Evolutionary conservation across 257 asterid genomes (phyloP).

Genomic region (Datura wrightii): DNA sequence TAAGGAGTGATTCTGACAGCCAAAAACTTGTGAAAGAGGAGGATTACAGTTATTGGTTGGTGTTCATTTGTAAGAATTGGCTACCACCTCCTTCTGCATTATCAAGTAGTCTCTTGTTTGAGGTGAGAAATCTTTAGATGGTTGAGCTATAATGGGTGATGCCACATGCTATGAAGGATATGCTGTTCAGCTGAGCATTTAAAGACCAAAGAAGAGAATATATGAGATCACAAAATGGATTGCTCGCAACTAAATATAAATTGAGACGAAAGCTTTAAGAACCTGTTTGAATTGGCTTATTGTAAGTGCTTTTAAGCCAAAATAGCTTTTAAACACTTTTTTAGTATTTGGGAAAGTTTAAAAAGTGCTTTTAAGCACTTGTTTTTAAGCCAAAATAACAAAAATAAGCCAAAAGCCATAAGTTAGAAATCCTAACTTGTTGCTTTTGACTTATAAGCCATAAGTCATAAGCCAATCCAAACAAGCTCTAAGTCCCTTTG

Average conservation of each 20-base stretch:
- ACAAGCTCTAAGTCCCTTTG: no score
- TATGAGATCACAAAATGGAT: background rate
- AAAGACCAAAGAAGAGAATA: background rate
- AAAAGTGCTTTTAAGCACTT: no score
- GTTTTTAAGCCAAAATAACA: no score
- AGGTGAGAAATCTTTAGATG: conserved; percentile 3
- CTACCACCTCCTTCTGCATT: background rate
- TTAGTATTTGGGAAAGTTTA: no score
- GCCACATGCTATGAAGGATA: background rate
- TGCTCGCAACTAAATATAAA: background rate
- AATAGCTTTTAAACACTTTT: no score
- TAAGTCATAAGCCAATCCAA: no score
- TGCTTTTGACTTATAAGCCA: no score
- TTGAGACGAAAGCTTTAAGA: background rate
- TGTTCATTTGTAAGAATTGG: background rate
- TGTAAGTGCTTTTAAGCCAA: no score
- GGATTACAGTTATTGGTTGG: background rate
- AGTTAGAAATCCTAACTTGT: no score
- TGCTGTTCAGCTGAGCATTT: background rate
- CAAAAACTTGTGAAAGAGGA: background rate
- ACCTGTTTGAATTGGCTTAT: no score
- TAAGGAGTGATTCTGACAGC: background rate
- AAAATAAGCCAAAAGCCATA: no score
- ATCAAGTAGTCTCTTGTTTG: conserved; percentile 5
- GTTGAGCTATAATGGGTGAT: conserved; percentile 13